These are phyloP conservation scores for Clausena lansium DNA, from an alignment of 345 rosid genomes.

Conservation along the genomic window DNA sequence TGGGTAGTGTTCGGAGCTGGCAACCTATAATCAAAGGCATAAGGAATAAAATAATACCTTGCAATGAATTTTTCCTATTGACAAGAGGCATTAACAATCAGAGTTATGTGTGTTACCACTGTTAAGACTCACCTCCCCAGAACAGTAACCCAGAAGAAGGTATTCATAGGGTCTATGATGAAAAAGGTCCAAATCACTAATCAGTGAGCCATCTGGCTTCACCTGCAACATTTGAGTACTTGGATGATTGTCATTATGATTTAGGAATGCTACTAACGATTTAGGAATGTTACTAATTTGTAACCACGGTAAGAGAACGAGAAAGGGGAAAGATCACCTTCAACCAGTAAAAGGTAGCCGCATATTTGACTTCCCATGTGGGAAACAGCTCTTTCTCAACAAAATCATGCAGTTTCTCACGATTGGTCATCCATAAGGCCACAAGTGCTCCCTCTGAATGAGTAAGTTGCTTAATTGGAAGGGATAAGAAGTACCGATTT, in stretches of 20 bases:
- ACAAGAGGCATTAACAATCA: neutral
- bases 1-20: constrained; percentile 28
- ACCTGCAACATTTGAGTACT: constrained; percentile 47
- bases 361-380: constrained; percentile 64
- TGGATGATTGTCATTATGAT: constrained; percentile 15
- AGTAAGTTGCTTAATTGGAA: constrained; percentile 72
- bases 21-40: constrained; percentile 28
- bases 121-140: constrained; percentile 38
- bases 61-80: neutral
- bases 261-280: too few relatives aligned
- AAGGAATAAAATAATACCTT: constrained; percentile 4
- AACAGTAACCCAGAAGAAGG: constrained; percentile 67
- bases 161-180: constrained; percentile 95
- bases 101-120: neutral
- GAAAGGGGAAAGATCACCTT: constrained; percentile 45
- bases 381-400: constrained; percentile 78
- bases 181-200: constrained; percentile 70
- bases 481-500: constrained; percentile 72
- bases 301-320: neutral
- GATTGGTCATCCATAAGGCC: constrained; percentile 90
- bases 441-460: constrained; percentile 77
- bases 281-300: constrained; percentile 20
- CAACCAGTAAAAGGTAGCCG: constrained; percentile 69
- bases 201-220: constrained; percentile 72
- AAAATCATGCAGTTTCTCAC: constrained; percentile 71